phyloP scores from a whole-genome alignment of 2,329 filamentous ascomycete genomes.

The Talaromyces pinophilus region DNA sequence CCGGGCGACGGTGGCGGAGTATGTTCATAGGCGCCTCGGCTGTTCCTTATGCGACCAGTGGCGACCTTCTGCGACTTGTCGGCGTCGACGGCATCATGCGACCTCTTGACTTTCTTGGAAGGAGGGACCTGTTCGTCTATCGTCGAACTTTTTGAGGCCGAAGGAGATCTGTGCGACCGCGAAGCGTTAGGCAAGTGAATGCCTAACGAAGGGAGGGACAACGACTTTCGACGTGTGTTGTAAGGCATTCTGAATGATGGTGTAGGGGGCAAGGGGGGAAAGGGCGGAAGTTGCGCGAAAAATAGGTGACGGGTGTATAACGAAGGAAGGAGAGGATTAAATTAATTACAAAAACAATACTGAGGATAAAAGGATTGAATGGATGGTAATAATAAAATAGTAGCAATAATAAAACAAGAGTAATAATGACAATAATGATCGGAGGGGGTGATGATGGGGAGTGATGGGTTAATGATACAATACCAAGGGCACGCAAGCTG shows the following conservation, averaged over 20 bases:
- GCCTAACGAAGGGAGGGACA: constrained; percentile 88
- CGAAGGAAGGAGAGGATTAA: constrained; percentile 19
- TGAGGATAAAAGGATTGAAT: constrained; percentile 14
- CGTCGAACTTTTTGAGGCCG: constrained; percentile 58
- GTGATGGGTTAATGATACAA: constrained; percentile 22
- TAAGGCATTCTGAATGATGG: constrained; percentile 68
- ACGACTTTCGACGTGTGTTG: constrained; percentile 93
- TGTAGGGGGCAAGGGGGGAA: constrained; percentile 9
- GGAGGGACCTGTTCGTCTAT: constrained; percentile 52
- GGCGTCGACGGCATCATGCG: constrained; percentile 58
- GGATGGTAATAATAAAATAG: constrained; percentile 24
- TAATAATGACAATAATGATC: constrained; percentile 23
- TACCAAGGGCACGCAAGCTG: constrained; percentile 19
- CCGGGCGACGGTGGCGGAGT: constrained; percentile 79
- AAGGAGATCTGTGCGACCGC: constrained; percentile 59
- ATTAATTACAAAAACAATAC: constrained; percentile 25
- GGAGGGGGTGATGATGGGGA: constrained; percentile 22
- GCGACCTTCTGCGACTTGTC: constrained; percentile 38
- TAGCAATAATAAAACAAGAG: constrained; percentile 19
- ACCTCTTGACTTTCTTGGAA: constrained; percentile 75
- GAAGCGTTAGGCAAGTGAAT: constrained; percentile 73
- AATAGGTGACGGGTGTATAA: constrained; percentile 6
- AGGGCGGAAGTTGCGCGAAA: constrained; percentile 4
- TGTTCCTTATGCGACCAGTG: constrained; percentile 28
- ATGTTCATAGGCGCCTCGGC: constrained; percentile 62